phyloP scores from a whole-genome alignment of 176 grass and related monocot genomes.

The Eleusine indica region DNA sequence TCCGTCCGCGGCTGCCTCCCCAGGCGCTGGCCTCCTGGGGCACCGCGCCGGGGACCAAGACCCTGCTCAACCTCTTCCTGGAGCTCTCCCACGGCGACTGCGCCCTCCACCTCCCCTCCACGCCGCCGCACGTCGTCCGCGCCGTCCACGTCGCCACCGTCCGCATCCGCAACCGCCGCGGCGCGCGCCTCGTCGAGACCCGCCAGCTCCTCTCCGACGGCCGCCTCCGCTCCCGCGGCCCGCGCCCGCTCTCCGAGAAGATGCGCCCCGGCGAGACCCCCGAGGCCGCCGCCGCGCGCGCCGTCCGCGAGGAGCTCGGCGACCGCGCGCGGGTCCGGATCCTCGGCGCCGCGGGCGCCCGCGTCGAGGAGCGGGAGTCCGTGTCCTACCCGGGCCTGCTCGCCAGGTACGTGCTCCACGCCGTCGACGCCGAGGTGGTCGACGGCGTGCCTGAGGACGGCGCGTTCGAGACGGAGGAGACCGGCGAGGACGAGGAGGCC shows the following conservation, averaged over 20 bases:
- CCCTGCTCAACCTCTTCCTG: conserved; percentile 80
- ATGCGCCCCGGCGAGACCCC: conserved; percentile 73
- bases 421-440: conserved; percentile 66
- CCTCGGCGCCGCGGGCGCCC: conserved; percentile 33
- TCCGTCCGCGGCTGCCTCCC: conserved; percentile 53
- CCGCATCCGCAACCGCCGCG: conserved; percentile 57
- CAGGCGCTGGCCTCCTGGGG: conserved; percentile 69
- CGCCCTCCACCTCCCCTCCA: conserved; percentile 36
- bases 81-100: conserved; percentile 86
- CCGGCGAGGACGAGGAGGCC: conserved; percentile 56
- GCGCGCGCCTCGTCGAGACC: conserved; percentile 69
- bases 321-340: conserved; percentile 55
- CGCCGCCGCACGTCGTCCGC: conserved; percentile 42
- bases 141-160: conserved; percentile 78
- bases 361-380: conserved; percentile 77
- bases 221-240: conserved; percentile 47
- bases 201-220: conserved; percentile 88
- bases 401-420: conserved; percentile 73
- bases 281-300: conserved; percentile 63
- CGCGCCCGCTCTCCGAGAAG: conserved; percentile 81
- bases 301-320: conserved; percentile 76
- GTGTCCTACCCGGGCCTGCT: conserved; percentile 70
- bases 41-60: conserved; percentile 63
- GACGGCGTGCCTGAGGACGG: conserved; percentile 67
- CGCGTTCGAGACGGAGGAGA: conserved; percentile 82